Percentiles rank a stretch among this genome's conserved stretches.
Conservation (phyloP, 2,329 filamentous ascomycete species). For the Simplicillium sp. region DNA sequence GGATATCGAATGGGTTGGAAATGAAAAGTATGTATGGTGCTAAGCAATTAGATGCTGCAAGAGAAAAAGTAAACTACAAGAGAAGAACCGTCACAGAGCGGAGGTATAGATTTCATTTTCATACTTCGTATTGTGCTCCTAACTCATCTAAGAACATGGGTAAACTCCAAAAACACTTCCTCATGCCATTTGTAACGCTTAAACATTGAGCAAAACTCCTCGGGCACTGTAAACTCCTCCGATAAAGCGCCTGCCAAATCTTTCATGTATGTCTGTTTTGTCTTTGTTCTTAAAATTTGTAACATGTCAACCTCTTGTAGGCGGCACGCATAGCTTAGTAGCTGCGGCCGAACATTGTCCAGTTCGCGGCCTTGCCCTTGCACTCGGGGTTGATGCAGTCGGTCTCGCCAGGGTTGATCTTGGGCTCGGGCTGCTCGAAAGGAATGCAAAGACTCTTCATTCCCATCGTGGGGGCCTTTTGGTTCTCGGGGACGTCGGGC, state of each 20-base stretch:
- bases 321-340: conserved; percentile 34
- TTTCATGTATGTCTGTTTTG: too few species aligned
- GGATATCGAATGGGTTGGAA: conserved; percentile 60
- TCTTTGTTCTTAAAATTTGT: conserved; percentile 2
- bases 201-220: too few species aligned
- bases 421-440: conserved; percentile 75
- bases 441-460: conserved; percentile 64
- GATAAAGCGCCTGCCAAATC: too few species aligned
- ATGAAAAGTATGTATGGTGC: conserved; percentile 74
- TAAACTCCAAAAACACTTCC: too few species aligned
- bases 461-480: conserved; percentile 49
- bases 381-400: conserved; percentile 92
- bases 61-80: too few species aligned
- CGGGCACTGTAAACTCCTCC: too few species aligned
- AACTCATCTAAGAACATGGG: too few species aligned
- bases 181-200: too few species aligned
- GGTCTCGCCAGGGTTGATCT: conserved; percentile 65
- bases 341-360: conserved; percentile 85
- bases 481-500: conserved; percentile 39
- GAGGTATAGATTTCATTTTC: too few species aligned
- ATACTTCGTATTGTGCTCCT: too few species aligned
- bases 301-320: conserved; percentile 5
- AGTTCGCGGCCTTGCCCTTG: conserved; percentile 64
- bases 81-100: too few species aligned
- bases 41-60: too few species aligned